Base-by-base conservation (phyloP, 1,139 yeast genomes). In the Suhomyces panamericanus region DNA sequence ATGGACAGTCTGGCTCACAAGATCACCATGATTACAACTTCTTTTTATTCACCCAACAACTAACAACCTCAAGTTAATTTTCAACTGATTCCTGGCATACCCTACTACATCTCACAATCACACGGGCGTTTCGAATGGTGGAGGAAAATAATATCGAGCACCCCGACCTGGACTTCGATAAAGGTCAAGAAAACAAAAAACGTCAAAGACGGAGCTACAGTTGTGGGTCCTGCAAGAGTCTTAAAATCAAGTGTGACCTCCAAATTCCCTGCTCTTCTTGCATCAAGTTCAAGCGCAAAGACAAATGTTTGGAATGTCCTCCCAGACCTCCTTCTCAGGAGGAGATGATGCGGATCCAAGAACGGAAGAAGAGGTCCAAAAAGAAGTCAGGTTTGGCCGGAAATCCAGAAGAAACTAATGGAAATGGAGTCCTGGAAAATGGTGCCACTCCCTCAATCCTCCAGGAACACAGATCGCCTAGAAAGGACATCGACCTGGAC, bases 191-290 rank as follows among this genome's bases (percentile, higher is more conserved):
- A 29, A 45, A 37, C 42, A 51, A 51, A 39, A 67, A 66, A 49
- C 54, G 73, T 35, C 68, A 66, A 47, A 63, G 84, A 51, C 62
- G 83, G 44, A 74, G 80, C 27, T 79, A 79, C 55, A 75, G 77
- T 46, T 79, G 84, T 58, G 83, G 83, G 0, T 81, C 81, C 3
- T 79, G 84, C 53, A 77, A 77, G 53, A 57, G 65, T 26, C 70
- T 75, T 41, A 79, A 79, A 57, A 75, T 78, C 51, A 77, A 77
- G 51, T 79, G 84, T 60, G 81, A 79, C 50, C 67, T 77, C 43
- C 59, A 64, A 38, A 60, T 64, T 9, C 83, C 83, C 0, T 79
- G 84, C 56, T 62, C 74, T 2, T 67, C 78, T 20, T 79, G 84
- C 56, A 54, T 60, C 20, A 67, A 70, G 42, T 75, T 75, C 51